Evolutionary conservation across 164 flowering plant species (phyloP), one percentile per base, ranked within the genome.

Genomic region (Nymphaea thermarum): DNA sequence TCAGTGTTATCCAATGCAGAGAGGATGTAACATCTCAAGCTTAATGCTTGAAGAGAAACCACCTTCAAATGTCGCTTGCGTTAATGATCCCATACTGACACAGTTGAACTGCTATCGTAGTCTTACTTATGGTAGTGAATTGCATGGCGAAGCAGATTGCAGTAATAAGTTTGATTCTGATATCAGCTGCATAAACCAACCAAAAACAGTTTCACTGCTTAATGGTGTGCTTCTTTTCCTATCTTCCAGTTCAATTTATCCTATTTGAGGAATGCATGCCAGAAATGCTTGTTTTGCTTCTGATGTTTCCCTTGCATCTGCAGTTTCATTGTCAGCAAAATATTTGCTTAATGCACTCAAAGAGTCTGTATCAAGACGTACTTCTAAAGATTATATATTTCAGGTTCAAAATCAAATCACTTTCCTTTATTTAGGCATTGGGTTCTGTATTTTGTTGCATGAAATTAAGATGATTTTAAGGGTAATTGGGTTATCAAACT

Each of bases 331-430:
- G 68, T 79, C 81, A 59, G 86, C 86, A 53, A 77, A 84, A n/a
- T 79, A 44, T 67, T 89, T 90, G 67, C 77, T 90, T 73, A 63
- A 41, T 74, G 87, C 86, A 74, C 74, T 94, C 47, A 84, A 71
- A 76, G 82, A 86, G 74, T 83, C 99, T 68, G 84, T 91, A 51
- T 73, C 69, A 77, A 82, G 85, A 17, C 90, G 96, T 42, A 72
- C 85, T 53, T 69, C 77, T 6, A 65, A 72, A 18, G 72, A 79
- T 71, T 77, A 71, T 68, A 75, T 81, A 51, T 80, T 77, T 78
- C 82, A 85, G 97, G 98, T 88, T 36, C 61, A 69, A 18, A 63
- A 18, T 69, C 16, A n/a, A 61, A 6, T 61, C 3, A 12, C 55
- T 47, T 47, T 7, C 12, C 55, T 45, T 47, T 47, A 5, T 47